phyloP scores from a whole-genome alignment of 78 protist genomes.

The Tieghemostelium lacteum region DNA sequence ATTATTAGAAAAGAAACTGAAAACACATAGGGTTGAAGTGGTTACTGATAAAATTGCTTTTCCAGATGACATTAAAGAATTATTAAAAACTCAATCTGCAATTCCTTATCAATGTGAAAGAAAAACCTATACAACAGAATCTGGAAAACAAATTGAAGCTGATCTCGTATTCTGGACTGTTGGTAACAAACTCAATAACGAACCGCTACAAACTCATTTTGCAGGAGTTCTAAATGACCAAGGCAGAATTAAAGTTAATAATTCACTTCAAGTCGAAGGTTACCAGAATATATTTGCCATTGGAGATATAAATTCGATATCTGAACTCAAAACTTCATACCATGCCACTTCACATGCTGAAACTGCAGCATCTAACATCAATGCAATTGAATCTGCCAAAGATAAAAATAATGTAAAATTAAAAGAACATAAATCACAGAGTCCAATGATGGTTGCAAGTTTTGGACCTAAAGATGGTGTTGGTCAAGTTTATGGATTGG shows the following conservation, averaged over 20 bases:
- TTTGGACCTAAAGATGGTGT: slow-evolving; percentile 52
- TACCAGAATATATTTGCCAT: slow-evolving; percentile 79
- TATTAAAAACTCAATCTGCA: background rate
- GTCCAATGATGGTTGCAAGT: slow-evolving; percentile 17
- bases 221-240: background rate
- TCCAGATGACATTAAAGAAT: background rate
- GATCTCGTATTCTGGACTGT: slow-evolving; percentile 66
- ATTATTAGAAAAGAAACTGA: slow-evolving; percentile 9
- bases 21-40: too few relatives aligned
- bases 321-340: slow-evolving; percentile 58
- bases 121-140: slow-evolving; percentile 18
- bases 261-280: slow-evolving; percentile 41
- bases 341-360: slow-evolving; percentile 23
- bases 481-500: slow-evolving; percentile 23
- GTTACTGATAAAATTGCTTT: slow-evolving; percentile 11
- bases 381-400: background rate
- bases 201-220: slow-evolving; percentile 15
- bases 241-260: slow-evolving; percentile 70
- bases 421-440: background rate
- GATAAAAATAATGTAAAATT: background rate
- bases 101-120: background rate
- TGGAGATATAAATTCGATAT: slow-evolving; percentile 75
- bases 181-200: slow-evolving; percentile 54
- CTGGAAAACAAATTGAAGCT: slow-evolving; percentile 25
- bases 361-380: slow-evolving; percentile 25